Base-by-base conservation (phyloP, 164 flowering plant genomes). In the Nymphaea thermarum region DNA sequence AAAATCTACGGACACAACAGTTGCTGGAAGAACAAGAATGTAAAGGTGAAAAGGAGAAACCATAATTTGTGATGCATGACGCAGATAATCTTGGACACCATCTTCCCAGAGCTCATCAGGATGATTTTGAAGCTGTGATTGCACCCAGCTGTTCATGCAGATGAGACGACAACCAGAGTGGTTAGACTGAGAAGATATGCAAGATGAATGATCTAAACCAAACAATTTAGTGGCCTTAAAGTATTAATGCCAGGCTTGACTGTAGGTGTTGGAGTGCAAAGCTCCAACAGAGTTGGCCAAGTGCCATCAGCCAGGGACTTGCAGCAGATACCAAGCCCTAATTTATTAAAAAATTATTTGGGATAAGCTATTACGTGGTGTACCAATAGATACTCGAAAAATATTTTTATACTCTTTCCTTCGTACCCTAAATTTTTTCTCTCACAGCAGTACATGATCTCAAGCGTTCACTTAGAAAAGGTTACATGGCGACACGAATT, bases 31-130 rank as follows among this genome's bases (percentile, higher is more conserved):
- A 12, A 47, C 4, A 47, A 47, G 7, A 47, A 25, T 25, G 36
- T 25, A 25, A 25, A 25, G 36, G 36, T 25, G 64, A 7, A 6
- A 61, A 61, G 17, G 42, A 61, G 2, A 66, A 86, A 94, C 99
- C 96, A 82, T 78, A 66, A 91, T 86, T 67, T 66, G 76, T 66
- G 89, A 81, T 72, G 96, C 91, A 84, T 94, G 93, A 76, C 74
- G 61, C 11, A 90, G 69, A 72, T 94, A 94, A 75, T 90, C 96
- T 44, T 76, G 82, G 36, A 85, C 81, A 16, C 98, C 99, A 80
- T 88, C 99, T 79, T 88, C 88, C 99, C 99, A 94, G 75, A 94
- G 96, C 73, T 90, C 99, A 79, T 94, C 92, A 10, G 98, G 96
- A 70, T 90, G 96, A 72, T 86, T 83, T 71, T 83, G 84, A 68